Percentiles rank a stretch among this genome's conserved stretches.
phyloP scores from a whole-genome alignment of 352 stramenopile genomes.

The Peronospora farinosa region DNA sequence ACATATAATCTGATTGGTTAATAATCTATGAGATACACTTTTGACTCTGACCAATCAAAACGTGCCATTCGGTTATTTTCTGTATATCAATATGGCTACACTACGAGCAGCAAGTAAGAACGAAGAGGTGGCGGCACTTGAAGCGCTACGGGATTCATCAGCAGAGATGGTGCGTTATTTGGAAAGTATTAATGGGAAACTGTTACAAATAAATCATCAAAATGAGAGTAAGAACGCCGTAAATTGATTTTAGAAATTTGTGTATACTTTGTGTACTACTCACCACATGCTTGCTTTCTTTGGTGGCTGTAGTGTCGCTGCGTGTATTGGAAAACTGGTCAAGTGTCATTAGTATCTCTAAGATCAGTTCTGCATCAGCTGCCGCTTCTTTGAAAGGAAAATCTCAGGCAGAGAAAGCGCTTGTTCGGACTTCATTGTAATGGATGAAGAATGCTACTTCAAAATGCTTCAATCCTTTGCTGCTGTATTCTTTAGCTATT shows the following conservation, averaged over 20 bases:
- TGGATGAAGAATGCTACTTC: background rate
- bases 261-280: conserved; percentile 1
- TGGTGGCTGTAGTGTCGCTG: conserved; percentile 44
- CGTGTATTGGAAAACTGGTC: conserved; percentile 80
- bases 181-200: conserved; percentile 66
- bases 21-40: background rate
- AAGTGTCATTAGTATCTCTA: conserved; percentile 70
- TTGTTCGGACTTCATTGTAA: conserved; percentile 51
- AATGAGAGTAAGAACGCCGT: conserved; percentile 74
- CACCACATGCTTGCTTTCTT: background rate
- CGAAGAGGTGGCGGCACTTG: conserved; percentile 72
- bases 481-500: background rate
- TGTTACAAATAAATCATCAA: conserved; percentile 73
- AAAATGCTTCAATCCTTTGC: background rate
- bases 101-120: conserved; percentile 38
- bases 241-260: too few relatives aligned
- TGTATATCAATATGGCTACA: too few relatives aligned
- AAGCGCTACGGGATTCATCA: conserved; percentile 71
- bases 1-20: too few relatives aligned
- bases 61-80: background rate
- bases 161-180: conserved; percentile 69
- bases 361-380: conserved; percentile 27
- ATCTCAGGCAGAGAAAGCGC: conserved; percentile 37
- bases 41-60: conserved; percentile 6
- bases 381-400: conserved; percentile 25